Evolutionary conservation across 805 yeast genomes (phyloP).

Genomic region (Komagataella pseudopastoris): DNA sequence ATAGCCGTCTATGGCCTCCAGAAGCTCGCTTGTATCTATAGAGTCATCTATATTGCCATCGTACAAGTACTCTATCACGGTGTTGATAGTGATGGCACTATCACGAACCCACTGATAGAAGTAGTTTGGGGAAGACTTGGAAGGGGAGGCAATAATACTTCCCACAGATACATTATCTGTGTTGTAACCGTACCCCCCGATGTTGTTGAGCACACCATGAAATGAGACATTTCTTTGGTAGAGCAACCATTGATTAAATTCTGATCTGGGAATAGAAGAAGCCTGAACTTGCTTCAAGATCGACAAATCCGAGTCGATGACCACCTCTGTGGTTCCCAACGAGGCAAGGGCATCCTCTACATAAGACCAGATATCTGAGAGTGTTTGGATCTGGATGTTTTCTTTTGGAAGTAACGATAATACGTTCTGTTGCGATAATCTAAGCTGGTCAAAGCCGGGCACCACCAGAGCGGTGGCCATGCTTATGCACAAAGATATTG

Average conservation of each 20-base stretch:
- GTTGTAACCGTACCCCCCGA: constrained; percentile 30
- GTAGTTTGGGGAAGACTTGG: constrained; percentile 58
- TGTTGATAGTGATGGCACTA: constrained; percentile 64
- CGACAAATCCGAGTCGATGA: not conserved
- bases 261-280: constrained; percentile 14
- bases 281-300: not conserved
- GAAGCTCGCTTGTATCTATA: constrained; percentile 6
- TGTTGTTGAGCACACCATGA: constrained; percentile 33
- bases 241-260: constrained; percentile 35
- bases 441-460: not conserved
- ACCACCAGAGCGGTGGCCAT: not conserved
- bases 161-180: constrained; percentile 38
- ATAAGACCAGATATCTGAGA: not conserved
- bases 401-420: not conserved
- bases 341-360: not conserved
- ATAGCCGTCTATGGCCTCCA: constrained; percentile 38
- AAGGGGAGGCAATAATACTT: constrained; percentile 78
- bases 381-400: not conserved
- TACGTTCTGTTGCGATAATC: not conserved
- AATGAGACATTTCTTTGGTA: constrained; percentile 29
- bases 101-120: constrained; percentile 89
- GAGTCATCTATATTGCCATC: constrained; percentile 21
- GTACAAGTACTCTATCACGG: constrained; percentile 42
- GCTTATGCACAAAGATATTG: not conserved
- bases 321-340: not conserved